phyloP scores from a whole-genome alignment of 148 eudicot species.

The Rhododendron simsii region DNA sequence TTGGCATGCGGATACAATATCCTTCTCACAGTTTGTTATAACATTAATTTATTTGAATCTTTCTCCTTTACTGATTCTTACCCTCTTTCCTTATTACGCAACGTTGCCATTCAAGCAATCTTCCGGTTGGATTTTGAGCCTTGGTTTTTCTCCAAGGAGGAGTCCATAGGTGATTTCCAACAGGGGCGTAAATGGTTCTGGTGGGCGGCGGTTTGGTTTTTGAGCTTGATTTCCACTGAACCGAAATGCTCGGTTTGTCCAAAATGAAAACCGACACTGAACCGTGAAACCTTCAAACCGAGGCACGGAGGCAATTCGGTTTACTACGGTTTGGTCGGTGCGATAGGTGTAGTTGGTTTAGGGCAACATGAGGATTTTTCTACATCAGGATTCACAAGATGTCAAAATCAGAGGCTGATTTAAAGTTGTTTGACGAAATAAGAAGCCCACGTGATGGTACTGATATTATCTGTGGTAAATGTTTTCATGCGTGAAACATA shows the following conservation, averaged over 20 bases:
- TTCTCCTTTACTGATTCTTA: not conserved
- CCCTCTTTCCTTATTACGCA: not conserved
- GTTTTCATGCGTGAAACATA: too few relatives aligned
- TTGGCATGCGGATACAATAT: constrained; percentile 99
- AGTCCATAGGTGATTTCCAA: not conserved
- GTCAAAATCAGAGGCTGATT: not conserved
- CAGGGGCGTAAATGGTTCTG: not conserved
- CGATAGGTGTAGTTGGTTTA: too few relatives aligned
- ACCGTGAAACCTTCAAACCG: not conserved
- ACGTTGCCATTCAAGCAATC: not conserved
- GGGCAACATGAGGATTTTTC: not conserved
- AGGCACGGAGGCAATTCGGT: not conserved
- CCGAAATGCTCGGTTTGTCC: not conserved
- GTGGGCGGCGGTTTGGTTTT: not conserved
- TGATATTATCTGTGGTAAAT: not conserved
- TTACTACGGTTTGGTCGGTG: too few relatives aligned
- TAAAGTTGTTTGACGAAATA: not conserved
- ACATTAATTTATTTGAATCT: not conserved
- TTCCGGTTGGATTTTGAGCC: not conserved
- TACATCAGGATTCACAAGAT: not conserved
- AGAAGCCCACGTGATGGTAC: not conserved
- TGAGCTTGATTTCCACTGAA: not conserved
- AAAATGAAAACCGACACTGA: not conserved
- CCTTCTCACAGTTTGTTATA: constrained; percentile 36
- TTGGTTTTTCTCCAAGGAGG: not conserved